Evolutionary conservation across 2,329 filamentous ascomycete species (phyloP).

Genomic region (Botrytis fabae): DNA sequence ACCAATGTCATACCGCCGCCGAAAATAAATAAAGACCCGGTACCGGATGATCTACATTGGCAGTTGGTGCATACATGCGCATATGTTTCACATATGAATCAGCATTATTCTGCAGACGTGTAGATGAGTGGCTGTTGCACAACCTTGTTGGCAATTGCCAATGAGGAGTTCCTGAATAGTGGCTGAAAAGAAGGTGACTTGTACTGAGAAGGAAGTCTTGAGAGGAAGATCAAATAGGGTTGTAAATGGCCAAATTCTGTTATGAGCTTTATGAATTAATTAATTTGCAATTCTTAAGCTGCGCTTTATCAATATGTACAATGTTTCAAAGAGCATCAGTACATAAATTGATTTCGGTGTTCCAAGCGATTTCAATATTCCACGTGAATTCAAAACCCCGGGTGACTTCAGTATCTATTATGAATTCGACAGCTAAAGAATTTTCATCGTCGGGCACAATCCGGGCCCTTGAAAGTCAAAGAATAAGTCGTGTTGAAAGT

Average conservation of each 20-base stretch:
- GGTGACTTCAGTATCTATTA: background rate
- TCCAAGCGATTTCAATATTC: background rate
- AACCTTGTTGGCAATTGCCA: background rate
- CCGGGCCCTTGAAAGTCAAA: background rate
- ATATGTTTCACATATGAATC: background rate
- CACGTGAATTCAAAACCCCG: background rate
- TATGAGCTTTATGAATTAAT: background rate
- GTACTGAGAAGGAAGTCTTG: background rate
- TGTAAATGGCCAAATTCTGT: background rate
- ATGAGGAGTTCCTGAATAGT: background rate
- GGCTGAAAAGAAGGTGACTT: background rate
- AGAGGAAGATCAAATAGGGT: background rate
- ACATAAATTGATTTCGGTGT: background rate
- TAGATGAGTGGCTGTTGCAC: background rate
- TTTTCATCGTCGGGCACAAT: background rate
- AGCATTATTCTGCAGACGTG: background rate
- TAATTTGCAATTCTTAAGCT: background rate
- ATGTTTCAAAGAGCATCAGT: background rate
- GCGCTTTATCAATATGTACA: background rate
- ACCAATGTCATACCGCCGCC: background rate
- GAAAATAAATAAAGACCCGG: background rate
- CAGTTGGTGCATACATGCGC: background rate
- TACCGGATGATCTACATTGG: slow-evolving; percentile 8
- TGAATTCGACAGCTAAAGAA: background rate
- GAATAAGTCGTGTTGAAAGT: background rate